These are phyloP conservation scores for Lepiota venenata DNA, from an alignment of 768 basidiomycete species.

Conservation along the genomic window DNA sequence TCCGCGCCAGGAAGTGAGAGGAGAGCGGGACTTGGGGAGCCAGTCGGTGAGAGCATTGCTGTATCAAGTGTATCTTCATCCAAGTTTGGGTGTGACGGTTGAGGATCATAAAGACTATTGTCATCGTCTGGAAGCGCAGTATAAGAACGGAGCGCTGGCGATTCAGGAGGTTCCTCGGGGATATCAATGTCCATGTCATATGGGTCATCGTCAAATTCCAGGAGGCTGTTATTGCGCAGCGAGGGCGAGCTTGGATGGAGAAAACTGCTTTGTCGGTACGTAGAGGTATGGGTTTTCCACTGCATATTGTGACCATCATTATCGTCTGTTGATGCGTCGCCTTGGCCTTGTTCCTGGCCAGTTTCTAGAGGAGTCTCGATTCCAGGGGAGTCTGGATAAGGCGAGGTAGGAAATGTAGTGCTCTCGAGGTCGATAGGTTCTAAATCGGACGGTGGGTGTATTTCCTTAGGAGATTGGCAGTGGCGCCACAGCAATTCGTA, in stretches of 20 bases:
- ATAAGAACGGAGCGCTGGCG: slow-evolving; percentile 4
- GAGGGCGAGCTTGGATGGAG: neutral
- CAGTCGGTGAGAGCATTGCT: slow-evolving; percentile 14
- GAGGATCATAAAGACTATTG: neutral
- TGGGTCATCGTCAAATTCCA: slow-evolving; percentile 1
- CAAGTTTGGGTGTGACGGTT: neutral
- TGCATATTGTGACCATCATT: neutral
- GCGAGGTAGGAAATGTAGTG: neutral
- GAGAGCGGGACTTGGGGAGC: slow-evolving; percentile 20
- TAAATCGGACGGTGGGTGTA: neutral
- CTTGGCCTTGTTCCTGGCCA: no score
- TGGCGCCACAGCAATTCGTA: neutral
- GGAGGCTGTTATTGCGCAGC: neutral
- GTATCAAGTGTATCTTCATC: slow-evolving; percentile 8
- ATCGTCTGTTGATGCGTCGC: no score
- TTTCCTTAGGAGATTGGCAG: neutral
- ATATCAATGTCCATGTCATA: slow-evolving; percentile 4
- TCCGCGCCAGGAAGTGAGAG: slow-evolving; percentile 33
- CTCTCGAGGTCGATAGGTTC: slow-evolving; percentile 3
- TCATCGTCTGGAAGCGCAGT: slow-evolving; percentile 6
- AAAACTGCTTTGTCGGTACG: neutral
- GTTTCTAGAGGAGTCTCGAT: no score
- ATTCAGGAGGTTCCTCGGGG: slow-evolving; percentile 1
- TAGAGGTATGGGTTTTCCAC: neutral
- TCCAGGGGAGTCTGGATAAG: neutral